Evolutionary conservation across 2,329 filamentous ascomycete species (phyloP).

Genomic region (Pochonia chlamydosporia): DNA sequence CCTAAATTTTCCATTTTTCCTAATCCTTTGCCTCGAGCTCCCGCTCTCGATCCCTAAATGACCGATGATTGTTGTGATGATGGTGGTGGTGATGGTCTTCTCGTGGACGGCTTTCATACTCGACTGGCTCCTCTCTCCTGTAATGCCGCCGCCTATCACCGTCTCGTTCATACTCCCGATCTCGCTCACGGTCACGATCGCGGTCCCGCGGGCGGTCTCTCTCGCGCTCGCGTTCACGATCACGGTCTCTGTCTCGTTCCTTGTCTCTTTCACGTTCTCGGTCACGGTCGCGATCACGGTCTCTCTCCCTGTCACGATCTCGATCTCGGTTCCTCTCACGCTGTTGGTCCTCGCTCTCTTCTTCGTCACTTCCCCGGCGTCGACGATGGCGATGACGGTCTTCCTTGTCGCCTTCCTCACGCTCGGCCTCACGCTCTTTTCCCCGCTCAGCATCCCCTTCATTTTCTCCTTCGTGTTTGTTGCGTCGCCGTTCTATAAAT

Average conservation of each 20-base stretch:
- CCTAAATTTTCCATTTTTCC: not conserved
- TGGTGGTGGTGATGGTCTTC: conserved; percentile 10
- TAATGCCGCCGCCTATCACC: conserved; percentile 16
- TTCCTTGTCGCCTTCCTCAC: conserved; percentile 15
- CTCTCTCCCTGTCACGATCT: not conserved
- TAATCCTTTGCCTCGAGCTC: conserved; percentile 4
- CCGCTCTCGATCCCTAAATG: conserved; percentile 15
- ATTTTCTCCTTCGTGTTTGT: conserved; percentile 28
- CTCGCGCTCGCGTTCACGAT: not conserved
- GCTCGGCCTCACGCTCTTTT: conserved; percentile 22
- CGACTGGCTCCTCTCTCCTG: conserved; percentile 16
- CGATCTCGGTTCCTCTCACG: conserved; percentile 4
- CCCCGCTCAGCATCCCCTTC: conserved; percentile 27
- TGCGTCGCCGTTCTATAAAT: conserved; percentile 24
- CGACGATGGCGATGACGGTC: conserved; percentile 25
- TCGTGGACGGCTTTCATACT: conserved; percentile 11
- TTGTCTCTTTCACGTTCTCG: conserved; percentile 5
- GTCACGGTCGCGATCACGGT: conserved; percentile 1
- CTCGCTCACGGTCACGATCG: conserved; percentile 3
- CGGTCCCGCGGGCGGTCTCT: not conserved
- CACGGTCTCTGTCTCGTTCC: conserved; percentile 3
- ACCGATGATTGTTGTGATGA: conserved; percentile 14
- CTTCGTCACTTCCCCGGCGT: conserved; percentile 21
- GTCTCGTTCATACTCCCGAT: conserved; percentile 8
- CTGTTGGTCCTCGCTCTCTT: conserved; percentile 8